A percentile compares a stretch with the other conserved stretches of the same genome.
Evolutionary conservation across 352 stramenopile species (phyloP).

Genomic region (Phytophthora hybrid): DNA sequence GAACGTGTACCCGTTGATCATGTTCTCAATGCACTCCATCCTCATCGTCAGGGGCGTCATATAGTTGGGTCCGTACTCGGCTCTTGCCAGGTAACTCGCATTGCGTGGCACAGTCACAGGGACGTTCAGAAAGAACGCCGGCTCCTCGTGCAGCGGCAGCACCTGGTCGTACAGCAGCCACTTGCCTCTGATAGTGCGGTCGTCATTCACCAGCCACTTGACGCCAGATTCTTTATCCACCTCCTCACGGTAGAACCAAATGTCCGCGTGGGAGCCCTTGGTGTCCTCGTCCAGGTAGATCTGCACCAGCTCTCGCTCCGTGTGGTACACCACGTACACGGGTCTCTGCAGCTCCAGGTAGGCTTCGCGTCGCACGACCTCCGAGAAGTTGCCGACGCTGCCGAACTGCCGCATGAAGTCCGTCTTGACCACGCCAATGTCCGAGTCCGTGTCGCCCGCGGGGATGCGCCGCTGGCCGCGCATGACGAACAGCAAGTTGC

Average conservation of each 20-base stretch:
- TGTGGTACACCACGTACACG: constrained; percentile 62
- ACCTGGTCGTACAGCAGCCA: constrained; percentile 72
- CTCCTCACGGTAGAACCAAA: constrained; percentile 80
- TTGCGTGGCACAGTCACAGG: constrained; percentile 64
- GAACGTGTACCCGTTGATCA: constrained; percentile 81
- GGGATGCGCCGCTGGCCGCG: constrained; percentile 68
- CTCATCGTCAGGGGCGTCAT: constrained; percentile 79
- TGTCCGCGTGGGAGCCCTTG: constrained; percentile 72
- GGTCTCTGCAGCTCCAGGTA: constrained; percentile 53
- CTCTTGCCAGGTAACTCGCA: constrained; percentile 62
- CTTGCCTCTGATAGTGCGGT: constrained; percentile 77
- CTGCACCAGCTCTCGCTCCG: constrained; percentile 70
- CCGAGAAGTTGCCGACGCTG: constrained; percentile 66
- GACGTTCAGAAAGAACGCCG: constrained; percentile 61
- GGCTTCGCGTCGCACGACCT: constrained; percentile 50
- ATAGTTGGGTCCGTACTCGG: constrained; percentile 74
- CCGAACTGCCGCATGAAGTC: constrained; percentile 60
- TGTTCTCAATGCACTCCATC: constrained; percentile 85
- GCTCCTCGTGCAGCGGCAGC: constrained; percentile 55
- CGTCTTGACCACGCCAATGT: constrained; percentile 73
- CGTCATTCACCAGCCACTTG: constrained; percentile 73
- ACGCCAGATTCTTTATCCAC: constrained; percentile 37
- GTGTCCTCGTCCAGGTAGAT: constrained; percentile 64
- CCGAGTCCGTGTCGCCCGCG: constrained; percentile 81
- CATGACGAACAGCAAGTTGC: constrained; percentile 81